Conservation (phyloP, 805 yeast species). For the Metschnikowia proteae region DNA sequence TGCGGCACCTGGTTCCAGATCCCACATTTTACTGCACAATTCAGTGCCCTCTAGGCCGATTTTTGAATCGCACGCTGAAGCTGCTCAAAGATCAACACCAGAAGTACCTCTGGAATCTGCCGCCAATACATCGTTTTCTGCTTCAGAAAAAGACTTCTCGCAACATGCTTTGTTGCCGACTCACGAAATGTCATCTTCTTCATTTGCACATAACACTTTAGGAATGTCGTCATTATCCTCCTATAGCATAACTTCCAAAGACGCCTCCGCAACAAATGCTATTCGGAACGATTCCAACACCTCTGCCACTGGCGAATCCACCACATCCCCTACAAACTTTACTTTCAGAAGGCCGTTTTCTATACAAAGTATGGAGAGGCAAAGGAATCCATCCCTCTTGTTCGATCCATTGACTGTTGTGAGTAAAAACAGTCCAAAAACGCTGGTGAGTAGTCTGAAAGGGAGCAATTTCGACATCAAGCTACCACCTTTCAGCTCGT, state of each 20-base stretch:
- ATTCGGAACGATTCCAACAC: neutral
- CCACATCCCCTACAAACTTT: neutral
- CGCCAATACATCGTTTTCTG: neutral
- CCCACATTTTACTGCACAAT: neutral
- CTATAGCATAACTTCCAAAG: neutral
- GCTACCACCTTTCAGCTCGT: slow-evolving; percentile 1
- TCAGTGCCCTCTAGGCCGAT: neutral
- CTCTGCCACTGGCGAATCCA: neutral
- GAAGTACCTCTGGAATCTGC: neutral
- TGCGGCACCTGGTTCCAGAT: neutral
- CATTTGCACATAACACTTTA: neutral
- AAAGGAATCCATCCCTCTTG: slow-evolving; percentile 3
- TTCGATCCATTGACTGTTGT: slow-evolving; percentile 4
- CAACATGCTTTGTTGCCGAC: neutral
- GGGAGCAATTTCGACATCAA: neutral
- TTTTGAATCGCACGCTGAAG: neutral
- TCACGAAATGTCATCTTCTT: neutral
- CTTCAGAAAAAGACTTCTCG: neutral
- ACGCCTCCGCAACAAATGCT: neutral
- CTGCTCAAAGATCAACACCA: neutral
- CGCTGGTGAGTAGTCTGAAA: neutral
- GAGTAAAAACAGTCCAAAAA: neutral
- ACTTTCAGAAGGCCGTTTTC: slow-evolving; percentile 4
- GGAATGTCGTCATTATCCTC: neutral
- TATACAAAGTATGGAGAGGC: neutral